Percentiles rank a stretch among this genome's conserved stretches.
Conservation (phyloP, 176 grass and related monocot genomes). For the Ensete glaucum region DNA sequence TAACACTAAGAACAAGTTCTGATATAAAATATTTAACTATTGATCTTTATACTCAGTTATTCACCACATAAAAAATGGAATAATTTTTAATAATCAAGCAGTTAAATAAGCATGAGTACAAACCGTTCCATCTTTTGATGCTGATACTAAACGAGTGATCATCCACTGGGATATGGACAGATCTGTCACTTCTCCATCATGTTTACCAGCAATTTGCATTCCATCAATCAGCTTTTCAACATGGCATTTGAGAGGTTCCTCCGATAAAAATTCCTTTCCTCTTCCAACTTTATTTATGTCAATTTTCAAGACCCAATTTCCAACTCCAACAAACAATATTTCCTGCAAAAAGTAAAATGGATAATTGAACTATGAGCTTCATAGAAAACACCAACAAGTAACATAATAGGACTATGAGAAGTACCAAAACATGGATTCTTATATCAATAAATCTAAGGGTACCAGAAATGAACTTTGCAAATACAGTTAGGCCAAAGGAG, state of each 20-base stretch:
- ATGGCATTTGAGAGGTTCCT: constrained; percentile 59
- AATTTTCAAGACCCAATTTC: constrained; percentile 58
- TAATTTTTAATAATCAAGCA: background rate
- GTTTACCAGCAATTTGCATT: constrained; percentile 69
- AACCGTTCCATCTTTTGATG: constrained; percentile 96
- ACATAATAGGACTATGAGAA: too few relatives aligned
- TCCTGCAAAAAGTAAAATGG: constrained; percentile 29
- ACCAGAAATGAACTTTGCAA: constrained; percentile 12
- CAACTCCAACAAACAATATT: constrained; percentile 89
- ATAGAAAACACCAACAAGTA: background rate
- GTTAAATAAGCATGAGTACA: constrained; percentile 17
- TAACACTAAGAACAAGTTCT: background rate
- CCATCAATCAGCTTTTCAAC: constrained; percentile 68
- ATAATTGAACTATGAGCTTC: background rate
- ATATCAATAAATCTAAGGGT: background rate
- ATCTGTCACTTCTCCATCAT: constrained; percentile 74
- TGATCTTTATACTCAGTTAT: background rate
- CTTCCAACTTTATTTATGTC: constrained; percentile 70
- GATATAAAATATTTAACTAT: too few relatives aligned
- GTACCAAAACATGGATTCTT: too few relatives aligned
- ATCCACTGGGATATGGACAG: constrained; percentile 96
- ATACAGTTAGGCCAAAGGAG: background rate
- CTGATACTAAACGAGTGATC: constrained; percentile 80
- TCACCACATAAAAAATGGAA: background rate
- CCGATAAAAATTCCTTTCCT: constrained; percentile 57